phyloP scores from a whole-genome alignment of 2,329 filamentous ascomycete genomes.

The Coniella vitis region DNA sequence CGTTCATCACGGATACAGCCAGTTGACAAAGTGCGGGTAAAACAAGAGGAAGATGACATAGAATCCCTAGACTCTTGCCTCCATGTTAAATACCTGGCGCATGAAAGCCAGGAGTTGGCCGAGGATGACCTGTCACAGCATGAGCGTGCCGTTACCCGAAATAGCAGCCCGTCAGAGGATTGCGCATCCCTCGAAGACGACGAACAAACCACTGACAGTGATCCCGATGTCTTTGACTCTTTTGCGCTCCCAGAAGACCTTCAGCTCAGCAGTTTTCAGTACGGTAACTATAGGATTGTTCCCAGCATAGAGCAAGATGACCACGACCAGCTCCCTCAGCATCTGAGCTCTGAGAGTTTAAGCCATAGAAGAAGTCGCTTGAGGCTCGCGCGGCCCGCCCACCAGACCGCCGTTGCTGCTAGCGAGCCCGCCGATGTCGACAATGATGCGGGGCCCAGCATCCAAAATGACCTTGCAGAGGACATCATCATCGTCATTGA shows the following conservation, averaged over 20 bases:
- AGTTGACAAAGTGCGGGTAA: neutral
- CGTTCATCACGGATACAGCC: neutral
- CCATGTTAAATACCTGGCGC: neutral
- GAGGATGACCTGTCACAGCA: neutral
- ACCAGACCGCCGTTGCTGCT: neutral
- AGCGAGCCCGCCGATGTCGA: conserved; percentile 4
- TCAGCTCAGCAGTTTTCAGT: neutral
- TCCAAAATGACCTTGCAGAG: conserved; percentile 3
- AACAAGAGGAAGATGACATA: conserved; percentile 6
- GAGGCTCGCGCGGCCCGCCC: neutral
- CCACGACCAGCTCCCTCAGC: neutral
- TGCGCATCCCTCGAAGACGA: neutral
- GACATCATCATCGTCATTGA: conserved; percentile 2
- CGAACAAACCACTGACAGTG: neutral
- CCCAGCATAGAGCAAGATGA: neutral
- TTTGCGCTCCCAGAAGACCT: neutral
- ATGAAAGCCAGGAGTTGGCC: neutral
- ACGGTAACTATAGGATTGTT: neutral
- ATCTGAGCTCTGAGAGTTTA: neutral
- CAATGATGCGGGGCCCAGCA: conserved; percentile 10
- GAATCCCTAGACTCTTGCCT: neutral
- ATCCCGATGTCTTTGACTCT: neutral
- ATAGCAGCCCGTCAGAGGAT: neutral
- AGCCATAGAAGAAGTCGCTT: neutral
- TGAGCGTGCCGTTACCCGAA: neutral